Percentiles rank a stretch among this genome's conserved stretches.
Conservation (phyloP, 108 stramenopile genomes). For the Chaetoceros tenuissimus region DNA sequence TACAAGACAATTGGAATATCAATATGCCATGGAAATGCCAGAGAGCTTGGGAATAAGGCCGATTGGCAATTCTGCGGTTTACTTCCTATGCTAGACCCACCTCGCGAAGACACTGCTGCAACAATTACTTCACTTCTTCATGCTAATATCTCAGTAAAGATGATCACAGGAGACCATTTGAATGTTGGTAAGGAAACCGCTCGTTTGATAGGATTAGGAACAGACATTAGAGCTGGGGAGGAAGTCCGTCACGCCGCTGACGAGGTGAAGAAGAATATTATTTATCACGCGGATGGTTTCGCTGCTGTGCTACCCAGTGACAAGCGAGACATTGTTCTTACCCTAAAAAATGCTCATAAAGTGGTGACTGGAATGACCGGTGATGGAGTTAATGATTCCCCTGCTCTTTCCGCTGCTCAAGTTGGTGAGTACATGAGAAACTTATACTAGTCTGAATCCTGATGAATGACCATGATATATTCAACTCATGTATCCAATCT, state of each 20-base stretch:
- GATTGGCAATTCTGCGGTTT: slow-evolving; percentile 76
- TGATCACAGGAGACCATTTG: slow-evolving; percentile 83
- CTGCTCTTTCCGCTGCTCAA: slow-evolving; percentile 77
- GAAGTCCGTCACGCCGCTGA: slow-evolving; percentile 19
- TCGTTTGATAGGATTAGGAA: slow-evolving; percentile 53
- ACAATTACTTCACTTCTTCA: slow-evolving; percentile 59
- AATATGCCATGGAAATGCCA: slow-evolving; percentile 40
- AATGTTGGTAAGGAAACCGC: slow-evolving; percentile 53
- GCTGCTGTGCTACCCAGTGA: slow-evolving; percentile 71
- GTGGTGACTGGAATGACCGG: slow-evolving; percentile 86
- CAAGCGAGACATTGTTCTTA: slow-evolving; percentile 60
- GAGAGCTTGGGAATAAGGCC: slow-evolving; percentile 24
- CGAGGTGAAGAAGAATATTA: slow-evolving; percentile 35
- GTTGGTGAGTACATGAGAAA: too few species aligned
- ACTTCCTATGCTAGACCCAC: slow-evolving; percentile 78
- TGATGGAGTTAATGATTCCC: slow-evolving; percentile 88
- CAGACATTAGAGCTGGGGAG: slow-evolving; percentile 37
- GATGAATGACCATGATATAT: too few species aligned
- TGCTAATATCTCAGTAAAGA: slow-evolving; percentile 72
- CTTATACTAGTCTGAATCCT: too few species aligned
- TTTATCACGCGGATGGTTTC: slow-evolving; percentile 68
- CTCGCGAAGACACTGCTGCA: slow-evolving; percentile 61
- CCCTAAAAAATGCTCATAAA: slow-evolving; percentile 51
- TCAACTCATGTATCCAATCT: too few species aligned
- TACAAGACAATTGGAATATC: slow-evolving; percentile 73